Conservation (phyloP, 1,284 basidiomycete genomes). For the Taiwanofungus camphoratus region DNA sequence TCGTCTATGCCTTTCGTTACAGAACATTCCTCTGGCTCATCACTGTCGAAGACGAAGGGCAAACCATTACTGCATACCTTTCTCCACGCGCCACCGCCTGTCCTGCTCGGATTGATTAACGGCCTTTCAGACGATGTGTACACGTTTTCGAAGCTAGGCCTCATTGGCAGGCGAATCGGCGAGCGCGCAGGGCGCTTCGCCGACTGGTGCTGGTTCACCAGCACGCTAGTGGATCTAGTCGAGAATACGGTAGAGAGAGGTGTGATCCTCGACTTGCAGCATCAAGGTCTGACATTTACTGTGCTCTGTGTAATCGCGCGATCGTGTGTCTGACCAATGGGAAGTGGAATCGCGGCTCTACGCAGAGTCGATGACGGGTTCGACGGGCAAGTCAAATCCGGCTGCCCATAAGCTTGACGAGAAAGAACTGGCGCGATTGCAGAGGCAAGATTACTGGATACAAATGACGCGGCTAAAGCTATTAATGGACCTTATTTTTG, state of each 20-base stretch:
- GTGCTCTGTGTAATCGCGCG: background rate
- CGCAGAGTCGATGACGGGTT: constrained; percentile 63
- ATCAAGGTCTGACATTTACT: constrained; percentile 44
- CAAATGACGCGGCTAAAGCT: constrained; percentile 63
- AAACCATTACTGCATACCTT: constrained; percentile 65
- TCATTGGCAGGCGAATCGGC: constrained; percentile 58
- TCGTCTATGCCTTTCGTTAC: constrained; percentile 47
- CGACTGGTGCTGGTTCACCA: constrained; percentile 78
- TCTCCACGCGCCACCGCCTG: constrained; percentile 74
- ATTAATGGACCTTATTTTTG: constrained; percentile 76
- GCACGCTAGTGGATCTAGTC: constrained; percentile 70
- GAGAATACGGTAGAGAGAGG: constrained; percentile 74
- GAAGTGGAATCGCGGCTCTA: constrained; percentile 68
- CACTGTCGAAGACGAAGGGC: constrained; percentile 30
- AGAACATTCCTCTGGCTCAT: constrained; percentile 23
- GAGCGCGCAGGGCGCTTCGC: constrained; percentile 65
- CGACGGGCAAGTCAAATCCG: constrained; percentile 64
- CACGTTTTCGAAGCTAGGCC: constrained; percentile 64
- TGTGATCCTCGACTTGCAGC: constrained; percentile 55
- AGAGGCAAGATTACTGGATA: constrained; percentile 70
- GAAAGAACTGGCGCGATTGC: constrained; percentile 61
- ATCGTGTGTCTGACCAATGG: constrained; percentile 1
- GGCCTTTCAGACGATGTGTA: constrained; percentile 70
- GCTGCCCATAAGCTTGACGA: constrained; percentile 57
- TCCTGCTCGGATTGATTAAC: constrained; percentile 71